These are phyloP conservation scores for Neoscytalidium dimidiatum DNA, from an alignment of 2,329 filamentous ascomycete species.

Conservation along the genomic window DNA sequence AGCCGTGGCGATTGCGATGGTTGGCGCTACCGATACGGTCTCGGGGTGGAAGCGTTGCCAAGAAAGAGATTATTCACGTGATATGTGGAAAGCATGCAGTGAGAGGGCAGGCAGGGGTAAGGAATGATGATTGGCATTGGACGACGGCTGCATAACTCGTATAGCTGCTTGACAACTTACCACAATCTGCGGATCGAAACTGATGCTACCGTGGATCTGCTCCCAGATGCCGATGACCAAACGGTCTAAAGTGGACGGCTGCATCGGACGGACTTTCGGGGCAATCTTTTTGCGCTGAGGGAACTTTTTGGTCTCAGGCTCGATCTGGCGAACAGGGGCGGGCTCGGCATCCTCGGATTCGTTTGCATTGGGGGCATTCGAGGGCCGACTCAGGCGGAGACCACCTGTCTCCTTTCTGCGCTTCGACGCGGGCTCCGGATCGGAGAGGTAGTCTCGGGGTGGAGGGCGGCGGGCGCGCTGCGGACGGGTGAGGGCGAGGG, in stretches of 20 bases:
- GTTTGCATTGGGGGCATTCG: neutral
- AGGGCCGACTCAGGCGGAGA: neutral
- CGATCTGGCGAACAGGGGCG: slow-evolving; percentile 28
- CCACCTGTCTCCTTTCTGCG: slow-evolving; percentile 14
- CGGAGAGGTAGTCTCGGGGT: slow-evolving; percentile 1
- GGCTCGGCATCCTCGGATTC: neutral
- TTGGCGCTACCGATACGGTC: slow-evolving; percentile 17
- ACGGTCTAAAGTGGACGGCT: slow-evolving; percentile 52
- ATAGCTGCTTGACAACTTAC: slow-evolving; percentile 24
- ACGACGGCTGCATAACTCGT: no score
- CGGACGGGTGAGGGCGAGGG: neutral
- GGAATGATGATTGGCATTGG: no score
- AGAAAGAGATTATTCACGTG: neutral
- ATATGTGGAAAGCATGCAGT: neutral
- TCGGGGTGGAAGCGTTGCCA: neutral
- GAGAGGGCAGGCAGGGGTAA: no score
- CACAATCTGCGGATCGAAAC: slow-evolving; percentile 40
- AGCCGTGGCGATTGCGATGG: neutral
- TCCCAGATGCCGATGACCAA: slow-evolving; percentile 54
- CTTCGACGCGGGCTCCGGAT: slow-evolving; percentile 3
- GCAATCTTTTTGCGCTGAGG: slow-evolving; percentile 35
- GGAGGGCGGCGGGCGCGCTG: slow-evolving; percentile 5
- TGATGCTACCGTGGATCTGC: slow-evolving; percentile 47
- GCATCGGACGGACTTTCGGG: slow-evolving; percentile 43
- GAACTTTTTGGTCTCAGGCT: slow-evolving; percentile 33